These are phyloP conservation scores for Pyrus communis DNA, from an alignment of 306 rosid genomes.

Conservation along the genomic window DNA sequence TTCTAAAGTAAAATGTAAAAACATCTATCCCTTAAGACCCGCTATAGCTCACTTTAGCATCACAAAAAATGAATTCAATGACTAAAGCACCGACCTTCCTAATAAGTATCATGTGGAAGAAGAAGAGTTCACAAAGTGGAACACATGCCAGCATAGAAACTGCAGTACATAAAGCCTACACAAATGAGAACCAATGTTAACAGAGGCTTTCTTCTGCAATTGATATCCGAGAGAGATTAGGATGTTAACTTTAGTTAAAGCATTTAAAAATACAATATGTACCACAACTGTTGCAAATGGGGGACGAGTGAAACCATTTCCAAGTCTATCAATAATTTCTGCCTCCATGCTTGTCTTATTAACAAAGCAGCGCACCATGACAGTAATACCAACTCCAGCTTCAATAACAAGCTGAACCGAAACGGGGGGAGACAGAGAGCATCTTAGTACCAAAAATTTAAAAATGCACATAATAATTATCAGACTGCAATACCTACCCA, in stretches of 20 bases:
- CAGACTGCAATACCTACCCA: slow-evolving; percentile 63
- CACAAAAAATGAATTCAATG: slow-evolving; percentile 11
- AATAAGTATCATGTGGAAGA: slow-evolving; percentile 93
- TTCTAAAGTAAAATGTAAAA: slow-evolving; percentile 1
- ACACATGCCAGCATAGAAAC: slow-evolving; percentile 90
- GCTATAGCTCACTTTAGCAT: slow-evolving; percentile 12
- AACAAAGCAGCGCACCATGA: slow-evolving; percentile 86
- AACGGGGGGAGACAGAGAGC: slow-evolving; percentile 2
- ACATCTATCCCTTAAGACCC: slow-evolving; percentile 8
- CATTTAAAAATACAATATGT: slow-evolving; percentile 13
- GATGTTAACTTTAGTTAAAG: slow-evolving; percentile 12
- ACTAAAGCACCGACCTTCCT: slow-evolving; percentile 69
- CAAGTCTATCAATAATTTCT: slow-evolving; percentile 85
- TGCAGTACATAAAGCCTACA: slow-evolving; percentile 80
- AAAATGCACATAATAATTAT: background rate
- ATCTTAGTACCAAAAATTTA: slow-evolving; percentile 10
- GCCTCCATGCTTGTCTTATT: slow-evolving; percentile 80
- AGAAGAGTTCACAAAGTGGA: slow-evolving; percentile 90
- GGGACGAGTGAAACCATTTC: slow-evolving; percentile 94
- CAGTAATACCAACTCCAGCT: slow-evolving; percentile 91
- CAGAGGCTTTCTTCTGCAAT: slow-evolving; percentile 15
- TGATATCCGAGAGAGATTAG: slow-evolving; percentile 10
- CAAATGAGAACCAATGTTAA: slow-evolving; percentile 22
- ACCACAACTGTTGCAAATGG: slow-evolving; percentile 97
- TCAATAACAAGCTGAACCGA: slow-evolving; percentile 73